Base-by-base conservation (phyloP, 495 filamentous ascomycete genomes). In the Hyaloscypha variabilis region DNA sequence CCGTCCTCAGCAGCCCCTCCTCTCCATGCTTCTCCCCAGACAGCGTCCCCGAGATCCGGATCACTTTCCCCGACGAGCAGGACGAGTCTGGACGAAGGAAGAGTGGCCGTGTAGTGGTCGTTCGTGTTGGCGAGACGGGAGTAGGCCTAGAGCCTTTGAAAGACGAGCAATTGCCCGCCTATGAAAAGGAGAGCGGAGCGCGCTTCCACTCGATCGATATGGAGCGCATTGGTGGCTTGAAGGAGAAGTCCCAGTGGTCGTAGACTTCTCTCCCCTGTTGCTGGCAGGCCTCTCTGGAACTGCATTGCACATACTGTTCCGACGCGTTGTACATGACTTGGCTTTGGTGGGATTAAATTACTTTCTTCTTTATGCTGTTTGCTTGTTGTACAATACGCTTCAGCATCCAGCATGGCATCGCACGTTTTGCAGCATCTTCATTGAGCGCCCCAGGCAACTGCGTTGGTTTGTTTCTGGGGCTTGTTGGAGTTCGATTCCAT, bases 21-120 rank as follows among this genome's bases (percentile, higher is more conserved):
- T 88, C 85, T 50, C 91, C 92, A 19, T 92, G 93, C 29, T 76
- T 88, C 53, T 93, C 91, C 63, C 91, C 92, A n/a, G 58, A 66
- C 36, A 82, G 83, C 62, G 86, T 98, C 14, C 95, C 95, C 13
- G 92, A 97, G 77, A 99, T 99, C 72, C 92, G 94, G 75, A 97
- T 99, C 73, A 99, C 95, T 0, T 97, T 99, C 80, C 95, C 95
- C 17, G 95, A 99, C 69, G 94, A 98, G 82, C 86, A 90, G 59
- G 94, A 93, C 71, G 90, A 97, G 69, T 86, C 88, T 52, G 96
- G 96, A 62, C 90, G 90, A 75, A 85, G 85, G 65, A 91, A 90
- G 79, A 93, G 90, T 56, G 94, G 93, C 29, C 85, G 92, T 11
- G 90, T 97, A 28, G 90, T 99, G n/a, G 85, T 98, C 13, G 94